phyloP scores from a whole-genome alignment of 2,329 filamentous ascomycete species.

The Nigrospora osmanthi region DNA sequence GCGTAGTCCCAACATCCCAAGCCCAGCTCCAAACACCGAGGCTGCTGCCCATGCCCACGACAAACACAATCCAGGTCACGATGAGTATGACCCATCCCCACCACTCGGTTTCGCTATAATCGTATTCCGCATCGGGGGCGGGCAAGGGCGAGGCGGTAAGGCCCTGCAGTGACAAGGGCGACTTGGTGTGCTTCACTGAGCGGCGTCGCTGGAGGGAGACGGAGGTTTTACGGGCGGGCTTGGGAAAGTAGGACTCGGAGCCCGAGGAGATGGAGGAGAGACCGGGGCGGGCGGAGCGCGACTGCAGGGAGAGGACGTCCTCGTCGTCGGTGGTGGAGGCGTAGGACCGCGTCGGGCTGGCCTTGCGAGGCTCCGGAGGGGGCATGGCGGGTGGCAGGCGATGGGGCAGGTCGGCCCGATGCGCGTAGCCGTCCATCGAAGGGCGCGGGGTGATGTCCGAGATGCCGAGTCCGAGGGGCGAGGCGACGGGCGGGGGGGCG shows the following conservation, averaged over 20 bases:
- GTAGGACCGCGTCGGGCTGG: constrained; percentile 51
- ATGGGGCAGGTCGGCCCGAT: constrained; percentile 22
- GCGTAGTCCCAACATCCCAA: constrained; percentile 95
- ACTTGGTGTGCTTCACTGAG: constrained; percentile 47
- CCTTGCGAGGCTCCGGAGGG: constrained; percentile 20
- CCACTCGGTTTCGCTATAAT: constrained; percentile 92
- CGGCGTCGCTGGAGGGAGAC: constrained; percentile 33
- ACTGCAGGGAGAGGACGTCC: constrained; percentile 59
- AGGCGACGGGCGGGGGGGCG: constrained; percentile 3
- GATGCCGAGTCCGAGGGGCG: constrained; percentile 35
- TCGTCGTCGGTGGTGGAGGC: constrained; percentile 80
- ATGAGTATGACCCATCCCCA: constrained; percentile 94
- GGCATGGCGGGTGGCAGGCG: constrained; percentile 7
- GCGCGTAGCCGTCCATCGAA: constrained; percentile 36
- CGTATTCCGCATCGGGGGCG: constrained; percentile 55
- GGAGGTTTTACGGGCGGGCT: constrained; percentile 8
- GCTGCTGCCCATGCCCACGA: constrained; percentile 93
- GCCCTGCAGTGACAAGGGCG: constrained; percentile 49
- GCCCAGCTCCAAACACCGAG: constrained; percentile 97
- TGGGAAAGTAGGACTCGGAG: constrained; percentile 57
- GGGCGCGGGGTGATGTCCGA: constrained; percentile 36
- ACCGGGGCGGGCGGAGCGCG: constrained; percentile 30
- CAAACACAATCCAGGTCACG: constrained; percentile 92
- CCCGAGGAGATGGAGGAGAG: constrained; percentile 42
- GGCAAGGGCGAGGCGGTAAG: constrained; percentile 40